Conservation (phyloP, 768 basidiomycete species). For the Lactarius psammicola region DNA sequence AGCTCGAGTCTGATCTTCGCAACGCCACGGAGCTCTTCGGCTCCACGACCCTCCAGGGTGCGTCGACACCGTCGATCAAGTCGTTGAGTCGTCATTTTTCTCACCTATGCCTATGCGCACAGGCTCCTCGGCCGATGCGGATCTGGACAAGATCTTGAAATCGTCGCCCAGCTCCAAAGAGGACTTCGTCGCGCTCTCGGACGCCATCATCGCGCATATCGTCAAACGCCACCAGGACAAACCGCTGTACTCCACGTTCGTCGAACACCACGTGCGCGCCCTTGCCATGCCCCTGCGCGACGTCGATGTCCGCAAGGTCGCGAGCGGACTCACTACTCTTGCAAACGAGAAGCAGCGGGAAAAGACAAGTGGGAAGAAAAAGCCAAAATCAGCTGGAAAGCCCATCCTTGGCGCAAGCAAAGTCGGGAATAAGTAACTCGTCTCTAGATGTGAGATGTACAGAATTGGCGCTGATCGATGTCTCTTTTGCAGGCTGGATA, state of each 20-base stretch:
- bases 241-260: slow-evolving; percentile 78
- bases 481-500: slow-evolving; percentile 60
- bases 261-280: slow-evolving; percentile 79
- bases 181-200: slow-evolving; percentile 76
- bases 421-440: slow-evolving; percentile 54
- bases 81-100: not conserved
- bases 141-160: slow-evolving; percentile 70
- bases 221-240: slow-evolving; percentile 78
- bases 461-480: slow-evolving; percentile 10
- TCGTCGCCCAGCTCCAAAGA: slow-evolving; percentile 85
- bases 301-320: slow-evolving; percentile 88
- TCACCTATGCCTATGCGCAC: not conserved
- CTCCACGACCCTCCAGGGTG: slow-evolving; percentile 62
- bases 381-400: slow-evolving; percentile 65
- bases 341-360: slow-evolving; percentile 97
- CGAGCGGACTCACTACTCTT: slow-evolving; percentile 77
- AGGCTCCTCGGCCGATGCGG: slow-evolving; percentile 68
- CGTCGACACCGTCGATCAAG: slow-evolving; percentile 24
- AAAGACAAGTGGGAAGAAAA: slow-evolving; percentile 87
- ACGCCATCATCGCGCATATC: slow-evolving; percentile 68
- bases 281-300: slow-evolving; percentile 79
- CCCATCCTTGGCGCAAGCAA: slow-evolving; percentile 77
- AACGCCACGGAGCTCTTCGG: slow-evolving; percentile 84
- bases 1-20: slow-evolving; percentile 83
- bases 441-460: not conserved